Base-by-base conservation (phyloP, 805 yeast species). In the Lachancea quebecensis region DNA sequence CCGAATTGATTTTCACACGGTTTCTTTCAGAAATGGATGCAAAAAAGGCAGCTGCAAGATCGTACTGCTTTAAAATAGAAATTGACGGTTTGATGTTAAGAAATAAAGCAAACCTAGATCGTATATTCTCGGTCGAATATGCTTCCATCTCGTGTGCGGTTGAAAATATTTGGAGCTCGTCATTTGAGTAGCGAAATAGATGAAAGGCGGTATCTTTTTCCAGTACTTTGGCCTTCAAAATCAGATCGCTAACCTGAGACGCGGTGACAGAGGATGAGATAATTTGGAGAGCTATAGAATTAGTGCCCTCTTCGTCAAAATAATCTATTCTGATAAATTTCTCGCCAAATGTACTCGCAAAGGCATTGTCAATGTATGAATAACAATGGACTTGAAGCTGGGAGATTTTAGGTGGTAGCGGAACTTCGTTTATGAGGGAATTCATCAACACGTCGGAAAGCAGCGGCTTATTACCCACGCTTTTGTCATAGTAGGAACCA, bases 371-470 rank as follows among this genome's bases (percentile, higher is more conserved):
- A 7, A 89, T 77, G 10, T 72, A 70, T 25, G 82, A 74, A 85
- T 93, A 87, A 3, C 75, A 72, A 10, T 69, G 71, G 5, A 90
- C 96, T 49, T 67, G 69, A 70, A 91, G 70, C 25, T 70, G 68
- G 0, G 97, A 96, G 14, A 89, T 66, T 34, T 75, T 70, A 52
- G 47, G 75, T 65, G 69, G 68, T 35, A 91, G 71, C 0, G 95
- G 93, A 18, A 81, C 82, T 55, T 87, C 95, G 59, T 91, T 91
- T 28, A 85, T 78, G 58, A 91, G 70, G 0, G 96, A 87, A 57
- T 90, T 95, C 95, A 90, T 87, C 48, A 91, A 67, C 39, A 87
- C 73, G 61, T 89, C 96, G 0, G 95, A 74, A 11, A 85, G 70
- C 2, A 82, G 72, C 2, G 93, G 85, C 38, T 67, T 65, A 35